Base-by-base conservation (phyloP, 2,329 filamentous ascomycete species). In the Geosmithia flava region DNA sequence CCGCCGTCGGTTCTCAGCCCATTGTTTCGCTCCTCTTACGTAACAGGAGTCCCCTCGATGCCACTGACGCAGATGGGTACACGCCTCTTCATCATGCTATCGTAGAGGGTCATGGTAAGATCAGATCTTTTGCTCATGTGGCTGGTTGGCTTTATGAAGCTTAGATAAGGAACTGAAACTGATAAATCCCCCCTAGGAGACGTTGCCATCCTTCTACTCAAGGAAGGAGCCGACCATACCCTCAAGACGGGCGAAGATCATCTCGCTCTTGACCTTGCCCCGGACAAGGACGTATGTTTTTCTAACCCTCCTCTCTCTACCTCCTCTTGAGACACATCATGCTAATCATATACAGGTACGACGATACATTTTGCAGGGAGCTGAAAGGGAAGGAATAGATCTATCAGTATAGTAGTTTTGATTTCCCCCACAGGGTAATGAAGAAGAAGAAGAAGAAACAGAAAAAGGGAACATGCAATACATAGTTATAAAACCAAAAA, bases 11-110 rank as follows among this genome's bases (percentile, higher is more conserved):
- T 7, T 91, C 85, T 3, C 78, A 85, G n/a, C 89, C 91, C 5
- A 88, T 98, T 69, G 74, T 95, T 45, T 85, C 81, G 56, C 68
- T 95, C 39, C 69, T 98, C 15, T 68, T 96, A 16, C 79, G 86
- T 57, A 78, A 86, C 55, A 75, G 72, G 54, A 95, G 87, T 54
- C 90, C 91, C 0, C 61, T 97, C 20, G 87, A 95, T 63, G 82
- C 88, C 2, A 82, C 84, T 2, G 93, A 98, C 67, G 70, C 72
- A 37, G 81, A 88, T 55, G 91, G 91, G 1, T 81, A 86, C 62
- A 97, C 93, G 20, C 84, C 93, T 3, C 70, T 98, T 57, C 93
- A 98, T 66, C 93, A 98, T 61, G 81, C 87, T 13, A 68, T 90
- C 54, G 83, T 84, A 2, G 87, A 93, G 59, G 81, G 81, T 5